These are phyloP conservation scores for Brettanomyces custersianus DNA, from an alignment of 805 yeast genomes.

Conservation along the genomic window DNA sequence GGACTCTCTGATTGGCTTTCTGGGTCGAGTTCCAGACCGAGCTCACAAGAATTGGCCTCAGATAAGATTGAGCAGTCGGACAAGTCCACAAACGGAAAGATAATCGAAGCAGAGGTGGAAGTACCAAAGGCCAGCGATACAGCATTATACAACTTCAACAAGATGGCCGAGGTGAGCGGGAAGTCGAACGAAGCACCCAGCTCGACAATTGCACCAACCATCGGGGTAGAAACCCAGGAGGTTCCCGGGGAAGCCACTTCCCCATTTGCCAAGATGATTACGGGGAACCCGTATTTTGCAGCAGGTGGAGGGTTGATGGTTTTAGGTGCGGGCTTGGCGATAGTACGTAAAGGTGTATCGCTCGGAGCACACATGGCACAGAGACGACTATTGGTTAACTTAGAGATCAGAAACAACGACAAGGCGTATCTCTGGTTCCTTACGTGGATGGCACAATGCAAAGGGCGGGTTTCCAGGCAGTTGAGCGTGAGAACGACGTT, in stretches of 20 bases:
- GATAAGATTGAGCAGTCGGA: too few species aligned
- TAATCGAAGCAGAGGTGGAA: conserved; percentile 4
- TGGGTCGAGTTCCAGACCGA: too few species aligned
- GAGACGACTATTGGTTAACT: conserved; percentile 78
- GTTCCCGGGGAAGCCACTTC: too few species aligned
- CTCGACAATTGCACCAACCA: too few species aligned
- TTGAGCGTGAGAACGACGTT: conserved; percentile 82
- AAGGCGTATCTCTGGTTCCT: conserved; percentile 91
- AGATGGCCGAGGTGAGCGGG: neutral
- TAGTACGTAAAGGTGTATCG: conserved; percentile 61
- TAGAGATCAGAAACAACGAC: conserved; percentile 90
- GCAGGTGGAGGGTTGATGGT: conserved; percentile 98
- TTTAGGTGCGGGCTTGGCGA: conserved; percentile 80
- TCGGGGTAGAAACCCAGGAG: too few species aligned
- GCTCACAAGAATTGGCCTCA: too few species aligned
- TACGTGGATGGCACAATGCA: conserved; percentile 89
- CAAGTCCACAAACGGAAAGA: too few species aligned
- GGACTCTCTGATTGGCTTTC: conserved; percentile 1
- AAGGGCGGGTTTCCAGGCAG: conserved; percentile 70
- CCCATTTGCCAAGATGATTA: conserved; percentile 30
- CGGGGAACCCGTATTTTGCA: conserved; percentile 83
- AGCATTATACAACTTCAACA: conserved; percentile 32
- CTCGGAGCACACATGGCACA: conserved; percentile 61
- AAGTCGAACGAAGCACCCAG: too few species aligned
- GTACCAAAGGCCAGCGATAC: conserved; percentile 29